These are phyloP conservation scores for Trichoderma sp. DNA, from an alignment of 2,329 filamentous ascomycete genomes.

Conservation along the genomic window DNA sequence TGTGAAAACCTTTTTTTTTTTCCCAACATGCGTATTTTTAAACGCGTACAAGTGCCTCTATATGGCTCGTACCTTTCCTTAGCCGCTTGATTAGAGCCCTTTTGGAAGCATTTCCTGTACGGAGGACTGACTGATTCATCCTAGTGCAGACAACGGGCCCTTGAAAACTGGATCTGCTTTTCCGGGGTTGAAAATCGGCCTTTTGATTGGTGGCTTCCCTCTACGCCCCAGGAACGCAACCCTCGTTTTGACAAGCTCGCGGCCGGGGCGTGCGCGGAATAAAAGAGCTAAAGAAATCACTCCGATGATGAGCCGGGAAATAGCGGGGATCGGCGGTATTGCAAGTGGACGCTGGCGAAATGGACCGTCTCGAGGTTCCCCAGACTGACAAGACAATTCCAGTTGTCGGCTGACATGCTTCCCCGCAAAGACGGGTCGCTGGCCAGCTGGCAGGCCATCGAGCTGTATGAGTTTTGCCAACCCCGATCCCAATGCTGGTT, in stretches of 20 bases:
- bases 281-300: conserved; percentile 18
- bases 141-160: conserved; percentile 14
- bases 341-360: conserved; percentile 20
- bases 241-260: background rate
- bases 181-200: conserved; percentile 16
- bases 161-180: conserved; percentile 27
- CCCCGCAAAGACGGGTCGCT: conserved; percentile 26
- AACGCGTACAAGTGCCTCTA: background rate
- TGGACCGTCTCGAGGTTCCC: conserved; percentile 21
- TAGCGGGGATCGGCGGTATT: conserved; percentile 15
- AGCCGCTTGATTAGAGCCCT: conserved; percentile 12
- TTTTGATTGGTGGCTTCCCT: conserved; percentile 10
- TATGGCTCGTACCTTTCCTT: conserved; percentile 10
- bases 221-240: conserved; percentile 11
- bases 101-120: conserved; percentile 9
- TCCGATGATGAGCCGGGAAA: conserved; percentile 26
- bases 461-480: background rate
- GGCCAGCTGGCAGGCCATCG: conserved; percentile 4
- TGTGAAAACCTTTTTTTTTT: background rate
- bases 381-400: conserved; percentile 20
- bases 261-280: conserved; percentile 23
- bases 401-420: conserved; percentile 27
- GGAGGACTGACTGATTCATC: conserved; percentile 22
- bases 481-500: conserved; percentile 12
- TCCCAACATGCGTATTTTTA: background rate